A percentile compares a stretch with the other conserved stretches of the same genome.
These are phyloP conservation scores for Dioszegia crocea DNA, from an alignment of 768 basidiomycete species.

Conservation along the genomic window DNA sequence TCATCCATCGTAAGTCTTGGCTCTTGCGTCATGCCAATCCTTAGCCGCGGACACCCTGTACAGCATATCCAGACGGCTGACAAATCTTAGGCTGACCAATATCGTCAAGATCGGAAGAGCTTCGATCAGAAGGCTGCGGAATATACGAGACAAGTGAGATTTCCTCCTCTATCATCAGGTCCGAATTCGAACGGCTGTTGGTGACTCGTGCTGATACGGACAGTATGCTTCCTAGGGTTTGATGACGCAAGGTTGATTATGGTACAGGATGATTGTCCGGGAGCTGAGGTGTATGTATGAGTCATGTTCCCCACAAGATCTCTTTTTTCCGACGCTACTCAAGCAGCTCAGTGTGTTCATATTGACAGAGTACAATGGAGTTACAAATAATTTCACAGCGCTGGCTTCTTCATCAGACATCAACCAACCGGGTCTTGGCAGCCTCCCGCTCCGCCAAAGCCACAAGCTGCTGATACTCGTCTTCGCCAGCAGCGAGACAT, in stretches of 20 bases:
- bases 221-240: neutral
- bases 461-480: conserved; percentile 29
- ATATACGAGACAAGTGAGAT: conserved; percentile 33
- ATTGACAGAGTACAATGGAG: too few species aligned
- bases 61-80: conserved; percentile 1
- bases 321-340: too few species aligned
- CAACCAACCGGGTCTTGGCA: neutral
- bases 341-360: too few species aligned
- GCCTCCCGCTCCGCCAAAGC: conserved; percentile 15
- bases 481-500: conserved; percentile 30
- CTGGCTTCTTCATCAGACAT: neutral
- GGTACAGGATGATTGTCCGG: too few species aligned
- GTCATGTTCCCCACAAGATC: too few species aligned
- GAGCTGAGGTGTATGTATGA: too few species aligned
- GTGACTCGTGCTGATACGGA: neutral
- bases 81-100: conserved; percentile 35
- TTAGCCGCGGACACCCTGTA: too few species aligned
- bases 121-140: conserved; percentile 43
- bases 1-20: conserved; percentile 45
- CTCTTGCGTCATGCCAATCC: too few species aligned
- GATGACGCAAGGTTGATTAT: neutral
- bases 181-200: neutral
- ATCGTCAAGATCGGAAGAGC: conserved; percentile 33
- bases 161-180: too few species aligned
- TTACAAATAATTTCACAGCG: too few species aligned